Conservation (phyloP, 768 basidiomycete species). For the Cantharellus cinnabarinus region DNA sequence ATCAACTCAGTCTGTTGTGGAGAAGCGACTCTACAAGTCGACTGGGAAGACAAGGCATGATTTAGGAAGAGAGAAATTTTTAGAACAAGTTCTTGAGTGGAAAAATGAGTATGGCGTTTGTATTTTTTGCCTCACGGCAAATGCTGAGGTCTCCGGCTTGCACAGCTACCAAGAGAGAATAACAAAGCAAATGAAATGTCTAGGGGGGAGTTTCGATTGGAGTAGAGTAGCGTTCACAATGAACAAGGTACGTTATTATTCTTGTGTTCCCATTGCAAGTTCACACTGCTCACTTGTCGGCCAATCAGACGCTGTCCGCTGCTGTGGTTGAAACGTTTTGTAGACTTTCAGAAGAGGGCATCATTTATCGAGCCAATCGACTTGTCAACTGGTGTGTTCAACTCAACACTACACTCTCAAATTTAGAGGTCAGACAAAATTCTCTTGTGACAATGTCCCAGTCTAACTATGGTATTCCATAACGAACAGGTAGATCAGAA, state of each 20-base stretch:
- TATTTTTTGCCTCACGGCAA: not conserved
- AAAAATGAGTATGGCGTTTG: constrained; percentile 64
- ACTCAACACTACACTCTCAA: constrained; percentile 93
- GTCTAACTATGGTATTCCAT: not conserved
- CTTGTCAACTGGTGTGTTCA: constrained; percentile 96
- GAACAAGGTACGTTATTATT: constrained; percentile 42
- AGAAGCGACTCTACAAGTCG: constrained; percentile 72
- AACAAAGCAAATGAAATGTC: constrained; percentile 65
- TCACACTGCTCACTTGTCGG: not conserved
- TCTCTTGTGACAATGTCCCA: not conserved
- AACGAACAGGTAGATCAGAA: constrained; percentile 68
- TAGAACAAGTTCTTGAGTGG: constrained; percentile 87
- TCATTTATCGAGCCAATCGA: constrained; percentile 86
- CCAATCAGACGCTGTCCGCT: constrained; percentile 41
- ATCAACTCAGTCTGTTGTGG: constrained; percentile 93
- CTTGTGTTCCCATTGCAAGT: not conserved
- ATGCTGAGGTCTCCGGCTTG: not conserved
- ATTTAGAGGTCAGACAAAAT: constrained; percentile 50
- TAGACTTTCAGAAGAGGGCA: constrained; percentile 72
- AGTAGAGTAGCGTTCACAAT: constrained; percentile 87
- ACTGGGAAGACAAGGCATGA: constrained; percentile 75
- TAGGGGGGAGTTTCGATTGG: constrained; percentile 94
- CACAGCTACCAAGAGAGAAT: constrained; percentile 80
- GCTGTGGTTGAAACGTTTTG: constrained; percentile 89
- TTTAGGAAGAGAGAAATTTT: constrained; percentile 80